Evolutionary conservation across 345 rosid genomes (phyloP).

Genomic region (Melastoma malabathricum): DNA sequence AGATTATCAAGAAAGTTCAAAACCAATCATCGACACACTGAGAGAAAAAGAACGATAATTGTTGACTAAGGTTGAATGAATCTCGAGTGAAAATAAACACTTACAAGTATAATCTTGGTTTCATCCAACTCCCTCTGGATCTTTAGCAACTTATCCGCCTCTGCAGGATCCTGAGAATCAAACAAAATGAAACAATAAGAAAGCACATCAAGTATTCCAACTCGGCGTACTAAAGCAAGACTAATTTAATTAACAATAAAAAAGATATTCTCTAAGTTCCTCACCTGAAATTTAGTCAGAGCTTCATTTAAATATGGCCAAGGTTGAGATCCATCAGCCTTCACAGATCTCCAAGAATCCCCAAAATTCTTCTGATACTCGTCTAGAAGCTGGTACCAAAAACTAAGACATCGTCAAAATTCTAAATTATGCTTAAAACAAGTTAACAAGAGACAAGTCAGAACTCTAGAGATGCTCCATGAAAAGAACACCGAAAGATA

Average conservation of each 20-base stretch:
- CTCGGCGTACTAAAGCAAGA: background rate
- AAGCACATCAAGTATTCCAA: background rate
- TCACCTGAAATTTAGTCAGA: constrained; percentile 68
- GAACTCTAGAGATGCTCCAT: no score
- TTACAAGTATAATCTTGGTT: constrained; percentile 94
- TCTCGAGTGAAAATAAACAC: constrained; percentile 11
- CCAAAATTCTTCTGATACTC: constrained; percentile 89
- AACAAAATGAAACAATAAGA: constrained; percentile 3
- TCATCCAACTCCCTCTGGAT: constrained; percentile 98
- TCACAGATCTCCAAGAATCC: constrained; percentile 65
- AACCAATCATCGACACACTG: no score
- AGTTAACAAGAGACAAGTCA: no score
- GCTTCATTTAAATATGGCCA: constrained; percentile 88
- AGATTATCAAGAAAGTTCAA: no score
- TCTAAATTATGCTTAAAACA: background rate
- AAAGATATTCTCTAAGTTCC: background rate
- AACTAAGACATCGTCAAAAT: background rate
- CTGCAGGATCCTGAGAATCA: constrained; percentile 79
- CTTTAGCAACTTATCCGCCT: constrained; percentile 91
- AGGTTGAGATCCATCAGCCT: constrained; percentile 43
- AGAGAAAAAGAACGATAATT: no score
- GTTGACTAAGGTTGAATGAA: background rate
- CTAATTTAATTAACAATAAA: background rate
- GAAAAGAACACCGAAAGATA: no score
- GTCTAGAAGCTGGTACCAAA: constrained; percentile 50